A percentile compares a stretch with the other conserved stretches of the same genome.
These are phyloP conservation scores for Biscogniauxia sp. DNA, from an alignment of 2,329 filamentous ascomycete species.

Conservation along the genomic window DNA sequence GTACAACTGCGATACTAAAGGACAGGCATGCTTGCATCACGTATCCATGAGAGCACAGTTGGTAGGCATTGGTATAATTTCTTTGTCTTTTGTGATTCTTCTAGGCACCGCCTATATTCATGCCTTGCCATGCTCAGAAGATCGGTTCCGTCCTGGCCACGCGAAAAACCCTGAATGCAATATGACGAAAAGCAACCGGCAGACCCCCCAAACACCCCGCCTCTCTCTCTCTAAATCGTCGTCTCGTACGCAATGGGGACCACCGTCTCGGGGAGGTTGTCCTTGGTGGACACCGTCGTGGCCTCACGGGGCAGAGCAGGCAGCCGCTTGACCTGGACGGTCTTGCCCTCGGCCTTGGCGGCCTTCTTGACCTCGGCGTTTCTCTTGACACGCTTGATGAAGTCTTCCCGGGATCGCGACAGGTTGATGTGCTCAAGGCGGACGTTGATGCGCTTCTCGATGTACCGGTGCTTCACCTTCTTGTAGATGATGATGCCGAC, in stretches of 20 bases:
- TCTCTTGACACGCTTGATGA: conserved; percentile 92
- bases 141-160: conserved; percentile 26
- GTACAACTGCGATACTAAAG: too few relatives aligned
- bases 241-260: conserved; percentile 95
- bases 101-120: conserved; percentile 26
- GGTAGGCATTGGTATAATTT: conserved; percentile 28
- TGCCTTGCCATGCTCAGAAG: conserved; percentile 28
- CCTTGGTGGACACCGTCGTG: conserved; percentile 74
- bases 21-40: conserved; percentile 1
- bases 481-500: conserved; percentile 99
- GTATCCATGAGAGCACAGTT: conserved; percentile 1
- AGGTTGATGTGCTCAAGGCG: conserved; percentile 95
- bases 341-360: conserved; percentile 85
- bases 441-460: conserved; percentile 99
- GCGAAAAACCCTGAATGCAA: conserved; percentile 32
- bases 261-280: conserved; percentile 88
- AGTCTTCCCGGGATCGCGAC: conserved; percentile 77
- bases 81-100: conserved; percentile 22
- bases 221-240: conserved; percentile 73
- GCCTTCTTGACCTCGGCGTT: conserved; percentile 91
- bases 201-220: conserved; percentile 25
- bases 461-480: conserved; percentile 98
- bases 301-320: conserved; percentile 76
- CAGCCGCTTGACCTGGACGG: conserved; percentile 91
- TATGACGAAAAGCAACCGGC: conserved; percentile 31